Percentiles rank a stretch among this genome's conserved stretches.
These are phyloP conservation scores for Cystobasidium pallidum DNA, from an alignment of 1,284 basidiomycete genomes.

Conservation along the genomic window DNA sequence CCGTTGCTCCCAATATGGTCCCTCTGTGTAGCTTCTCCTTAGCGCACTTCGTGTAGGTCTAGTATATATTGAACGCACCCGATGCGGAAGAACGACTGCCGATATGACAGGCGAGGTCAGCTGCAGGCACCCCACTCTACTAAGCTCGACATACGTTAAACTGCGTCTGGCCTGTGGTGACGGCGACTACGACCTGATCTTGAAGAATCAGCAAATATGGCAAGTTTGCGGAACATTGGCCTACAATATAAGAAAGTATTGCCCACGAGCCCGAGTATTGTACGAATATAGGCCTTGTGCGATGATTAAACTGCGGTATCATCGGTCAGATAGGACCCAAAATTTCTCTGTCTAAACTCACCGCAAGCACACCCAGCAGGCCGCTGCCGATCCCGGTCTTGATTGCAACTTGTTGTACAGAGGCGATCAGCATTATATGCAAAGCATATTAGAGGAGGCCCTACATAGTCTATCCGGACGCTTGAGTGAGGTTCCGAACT, in stretches of 20 bases:
- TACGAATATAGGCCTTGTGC: constrained; percentile 75
- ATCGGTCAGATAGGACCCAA: constrained; percentile 5
- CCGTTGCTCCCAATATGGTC: constrained; percentile 59
- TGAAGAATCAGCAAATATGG: not conserved
- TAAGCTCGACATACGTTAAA: constrained; percentile 50
- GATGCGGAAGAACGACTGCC: constrained; percentile 64
- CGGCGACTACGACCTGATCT: constrained; percentile 59
- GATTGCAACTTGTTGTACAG: constrained; percentile 63
- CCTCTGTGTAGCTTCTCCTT: constrained; percentile 58
- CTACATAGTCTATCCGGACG: constrained; percentile 74
- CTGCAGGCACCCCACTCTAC: not conserved
- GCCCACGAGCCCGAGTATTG: constrained; percentile 91
- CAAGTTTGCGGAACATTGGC: too few relatives aligned
- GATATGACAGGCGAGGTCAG: not conserved
- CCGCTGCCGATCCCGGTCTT: constrained; percentile 68
- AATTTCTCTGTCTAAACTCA: not conserved
- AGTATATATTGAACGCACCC: constrained; percentile 53
- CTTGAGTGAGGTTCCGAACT: constrained; percentile 68
- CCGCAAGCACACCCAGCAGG: constrained; percentile 46
- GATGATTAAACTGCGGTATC: constrained; percentile 76
- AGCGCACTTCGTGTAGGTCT: not conserved
- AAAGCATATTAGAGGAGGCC: not conserved
- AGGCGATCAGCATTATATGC: not conserved
- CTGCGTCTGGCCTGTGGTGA: constrained; percentile 44
- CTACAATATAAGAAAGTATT: constrained; percentile 68